Conservation (phyloP, 306 rosid species). For the Casuarina cunninghamiana region DNA sequence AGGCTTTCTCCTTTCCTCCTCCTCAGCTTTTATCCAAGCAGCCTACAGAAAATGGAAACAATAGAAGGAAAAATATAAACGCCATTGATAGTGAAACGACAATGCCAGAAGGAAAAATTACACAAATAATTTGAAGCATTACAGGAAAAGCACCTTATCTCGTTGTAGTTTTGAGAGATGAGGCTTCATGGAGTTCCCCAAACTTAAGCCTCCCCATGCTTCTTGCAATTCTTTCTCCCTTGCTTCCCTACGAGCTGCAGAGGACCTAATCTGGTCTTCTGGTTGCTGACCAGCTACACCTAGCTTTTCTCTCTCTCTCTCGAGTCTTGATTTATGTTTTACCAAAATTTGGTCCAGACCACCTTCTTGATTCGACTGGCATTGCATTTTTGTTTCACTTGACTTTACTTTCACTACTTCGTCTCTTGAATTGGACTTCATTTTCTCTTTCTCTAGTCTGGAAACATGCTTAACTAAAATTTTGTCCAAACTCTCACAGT, state of each 20-base stretch:
- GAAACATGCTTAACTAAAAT: conserved; percentile 79
- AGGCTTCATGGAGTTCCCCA: conserved; percentile 84
- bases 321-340: conserved; percentile 73
- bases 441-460: conserved; percentile 75
- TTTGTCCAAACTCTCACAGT: conserved; percentile 72
- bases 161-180: conserved; percentile 69
- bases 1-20: conserved; percentile 63
- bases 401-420: conserved; percentile 39
- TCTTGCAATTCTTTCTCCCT: conserved; percentile 83
- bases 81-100: background rate
- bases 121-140: background rate
- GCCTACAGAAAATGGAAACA: conserved; percentile 48
- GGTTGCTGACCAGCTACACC: conserved; percentile 55
- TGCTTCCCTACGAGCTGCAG: conserved; percentile 58
- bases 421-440: conserved; percentile 42
- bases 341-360: conserved; percentile 67
- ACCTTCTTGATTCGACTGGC: conserved; percentile 36
- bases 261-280: conserved; percentile 42
- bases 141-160: conserved; percentile 62
- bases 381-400: conserved; percentile 31
- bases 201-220: conserved; percentile 81
- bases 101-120: background rate
- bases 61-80: background rate
- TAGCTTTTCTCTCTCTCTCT: conserved; percentile 74
- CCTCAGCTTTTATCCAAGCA: conserved; percentile 91